Percentiles rank a stretch among this genome's conserved stretches.
Conservation (phyloP, 73 alveolate species). For the Vitrella brassicaformis region DNA sequence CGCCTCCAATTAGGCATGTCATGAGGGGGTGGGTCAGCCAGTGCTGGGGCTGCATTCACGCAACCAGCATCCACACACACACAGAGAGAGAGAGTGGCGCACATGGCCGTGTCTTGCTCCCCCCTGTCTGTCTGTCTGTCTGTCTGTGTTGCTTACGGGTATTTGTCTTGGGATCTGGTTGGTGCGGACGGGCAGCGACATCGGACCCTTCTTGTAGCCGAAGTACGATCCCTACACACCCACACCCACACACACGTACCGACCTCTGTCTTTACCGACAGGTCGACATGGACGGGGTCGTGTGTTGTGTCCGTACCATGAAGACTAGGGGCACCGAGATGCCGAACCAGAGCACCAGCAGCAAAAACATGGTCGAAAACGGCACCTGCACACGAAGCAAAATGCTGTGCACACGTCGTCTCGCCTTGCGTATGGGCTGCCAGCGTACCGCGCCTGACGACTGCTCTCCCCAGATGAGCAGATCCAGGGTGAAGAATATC, state of each 20-base stretch:
- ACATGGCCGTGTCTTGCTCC: not conserved
- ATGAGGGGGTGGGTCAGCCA: not conserved
- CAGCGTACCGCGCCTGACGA: slow-evolving; percentile 3
- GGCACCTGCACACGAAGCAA: not conserved
- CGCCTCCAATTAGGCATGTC: not conserved
- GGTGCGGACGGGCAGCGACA: not conserved
- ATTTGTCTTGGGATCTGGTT: not conserved
- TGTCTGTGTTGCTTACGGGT: not conserved
- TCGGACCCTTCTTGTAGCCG: not conserved
- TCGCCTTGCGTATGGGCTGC: not conserved
- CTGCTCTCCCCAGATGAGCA: slow-evolving; percentile 16
- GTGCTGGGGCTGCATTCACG: not conserved
- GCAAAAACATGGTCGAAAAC: not conserved
- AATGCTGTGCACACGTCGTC: not conserved
- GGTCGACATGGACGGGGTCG: no score
- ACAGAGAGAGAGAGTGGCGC: not conserved
- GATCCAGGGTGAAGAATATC: slow-evolving; percentile 27
- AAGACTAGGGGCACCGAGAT: not conserved
- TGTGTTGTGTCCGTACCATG: no score
- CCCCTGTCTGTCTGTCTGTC: not conserved
- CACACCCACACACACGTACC: not conserved
- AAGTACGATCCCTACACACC: not conserved
- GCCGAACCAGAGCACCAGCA: not conserved
- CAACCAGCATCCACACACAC: not conserved
- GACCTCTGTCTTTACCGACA: not conserved